Base-by-base conservation (phyloP, 805 yeast genomes). In the Cyberlindnera maritima region DNA sequence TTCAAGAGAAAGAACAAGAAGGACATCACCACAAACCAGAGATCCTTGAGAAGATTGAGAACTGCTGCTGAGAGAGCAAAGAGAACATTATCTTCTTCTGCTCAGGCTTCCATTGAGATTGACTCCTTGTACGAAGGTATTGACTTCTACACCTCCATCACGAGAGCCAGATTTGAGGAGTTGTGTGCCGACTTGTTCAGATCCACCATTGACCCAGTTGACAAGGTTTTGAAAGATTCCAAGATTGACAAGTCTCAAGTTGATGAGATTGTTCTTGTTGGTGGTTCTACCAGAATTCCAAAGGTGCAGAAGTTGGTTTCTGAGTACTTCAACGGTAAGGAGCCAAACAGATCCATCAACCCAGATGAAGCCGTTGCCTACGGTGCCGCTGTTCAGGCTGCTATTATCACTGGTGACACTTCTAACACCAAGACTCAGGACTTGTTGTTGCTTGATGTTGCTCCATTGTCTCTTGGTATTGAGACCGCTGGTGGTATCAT, bases 401-500 rank as follows among this genome's bases (percentile, higher is more conserved):
- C 91, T 55, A 83, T 87, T 44, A 71, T 87, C 51, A 84, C 91
- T 19, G 95, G 95, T 60, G 90, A 85, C 66, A 83, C 86, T 51
- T 83, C 82, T 65, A 58, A 57, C 43, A 48, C 96, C 56, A 91
- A 91, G 88, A 92, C 97, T 58, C 97, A 92, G 79, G 98, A 91
- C 71, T 79, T 91, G 71, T 81, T 94, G 70, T 83, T 92, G 69
- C 85, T 94, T 71, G 99, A 92, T 83, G 99, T 92, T 73, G 96
- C 97, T 70, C 98, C 99, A 73, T 83, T 92, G 70, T 91, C 98
- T 52, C 74, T 92, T 65, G 99, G 99, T 85, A 92, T 92, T 74
- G 98, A 92, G 80, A 92, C 97, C 65, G 96, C 97, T 70, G 98
- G 99, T 83, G 98, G 98, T 85, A 94, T 91, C 75, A 91, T 92